Base-by-base conservation (phyloP, 768 basidiomycete species). In the Tulasnella sp. region DNA sequence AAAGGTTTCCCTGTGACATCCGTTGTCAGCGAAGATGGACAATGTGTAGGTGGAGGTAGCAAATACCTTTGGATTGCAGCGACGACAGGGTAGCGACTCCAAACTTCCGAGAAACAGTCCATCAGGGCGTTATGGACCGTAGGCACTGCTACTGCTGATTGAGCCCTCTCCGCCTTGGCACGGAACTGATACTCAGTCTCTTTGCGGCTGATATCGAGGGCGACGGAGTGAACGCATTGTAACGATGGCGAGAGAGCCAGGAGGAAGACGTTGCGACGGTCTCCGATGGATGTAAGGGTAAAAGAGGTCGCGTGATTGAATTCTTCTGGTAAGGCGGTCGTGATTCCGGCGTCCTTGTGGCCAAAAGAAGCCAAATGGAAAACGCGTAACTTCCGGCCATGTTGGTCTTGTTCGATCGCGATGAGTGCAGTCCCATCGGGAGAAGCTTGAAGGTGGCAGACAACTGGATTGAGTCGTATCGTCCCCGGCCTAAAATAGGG, bases 301-400 rank as follows among this genome's bases (percentile, higher is more conserved):
- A 68, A 61, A 61, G 48, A 4, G 62, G 56, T 15, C 4, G 60
- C 49, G 4, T 63, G 57, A 34, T 27, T 35, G 23, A 57, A 46
- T 17, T 32, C 60, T 0, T 62, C 60, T 0, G 66, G 68, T 19
- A 75, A 54, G 15, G 70, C 62, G 0, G 79, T 62, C 0, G 29
- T 15, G n/a, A 73, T 74, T 17, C 79, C 80, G 9, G 68, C 63
- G 0, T 71, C 68, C 0, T 51, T 55, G 6, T 76, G 74, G 2
- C 80, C 81, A 57, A 82, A 80, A 0, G 77, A 77, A 8, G 67
- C 68, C 77, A 75, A 79, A 61, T 81, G 81, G 60, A 75, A 79
- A 0, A 73, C 74, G 2, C 67, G 70, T 65, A 15, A 5, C 32
- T 32, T 62, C n/a, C n/a, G n/a, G 6, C 43, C 55, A 4, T 12